These are phyloP conservation scores for Tolypocladium sp. DNA, from an alignment of 2,329 filamentous ascomycete species.

Conservation along the genomic window DNA sequence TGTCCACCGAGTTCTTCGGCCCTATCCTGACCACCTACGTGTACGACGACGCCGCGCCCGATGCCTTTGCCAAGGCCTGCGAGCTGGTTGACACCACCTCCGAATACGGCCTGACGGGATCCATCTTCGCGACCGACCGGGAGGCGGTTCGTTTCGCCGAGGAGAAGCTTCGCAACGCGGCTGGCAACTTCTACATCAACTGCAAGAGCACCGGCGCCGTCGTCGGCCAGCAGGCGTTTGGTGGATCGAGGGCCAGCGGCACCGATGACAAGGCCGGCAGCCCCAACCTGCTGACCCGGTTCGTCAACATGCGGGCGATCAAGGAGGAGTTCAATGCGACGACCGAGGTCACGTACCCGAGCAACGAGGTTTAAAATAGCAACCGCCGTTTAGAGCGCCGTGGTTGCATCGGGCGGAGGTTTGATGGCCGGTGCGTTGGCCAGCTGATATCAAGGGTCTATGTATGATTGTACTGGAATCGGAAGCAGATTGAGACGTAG, in stretches of 20 bases:
- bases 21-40: slow-evolving; percentile 67
- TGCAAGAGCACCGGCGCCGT: slow-evolving; percentile 71
- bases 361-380: slow-evolving; percentile 49
- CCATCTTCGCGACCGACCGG: slow-evolving; percentile 65
- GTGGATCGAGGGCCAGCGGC: slow-evolving; percentile 57
- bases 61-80: slow-evolving; percentile 51
- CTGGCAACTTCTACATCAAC: slow-evolving; percentile 82
- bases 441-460: not conserved
- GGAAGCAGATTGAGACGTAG: not conserved
- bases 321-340: slow-evolving; percentile 68
- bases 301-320: slow-evolving; percentile 57
- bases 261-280: slow-evolving; percentile 69
- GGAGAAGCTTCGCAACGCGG: slow-evolving; percentile 60
- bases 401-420: not conserved
- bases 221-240: slow-evolving; percentile 65
- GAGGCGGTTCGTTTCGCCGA: slow-evolving; percentile 58
- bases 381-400: not conserved
- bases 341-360: slow-evolving; percentile 57
- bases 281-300: slow-evolving; percentile 52
- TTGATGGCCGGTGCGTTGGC: not conserved
- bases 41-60: slow-evolving; percentile 58
- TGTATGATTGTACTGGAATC: not conserved
- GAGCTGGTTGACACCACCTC: slow-evolving; percentile 60
- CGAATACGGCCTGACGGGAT: slow-evolving; percentile 70
- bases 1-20: slow-evolving; percentile 75